Evolutionary conservation across 768 basidiomycete species (phyloP).

Genomic region (Leucocoprinus birnbaumii): DNA sequence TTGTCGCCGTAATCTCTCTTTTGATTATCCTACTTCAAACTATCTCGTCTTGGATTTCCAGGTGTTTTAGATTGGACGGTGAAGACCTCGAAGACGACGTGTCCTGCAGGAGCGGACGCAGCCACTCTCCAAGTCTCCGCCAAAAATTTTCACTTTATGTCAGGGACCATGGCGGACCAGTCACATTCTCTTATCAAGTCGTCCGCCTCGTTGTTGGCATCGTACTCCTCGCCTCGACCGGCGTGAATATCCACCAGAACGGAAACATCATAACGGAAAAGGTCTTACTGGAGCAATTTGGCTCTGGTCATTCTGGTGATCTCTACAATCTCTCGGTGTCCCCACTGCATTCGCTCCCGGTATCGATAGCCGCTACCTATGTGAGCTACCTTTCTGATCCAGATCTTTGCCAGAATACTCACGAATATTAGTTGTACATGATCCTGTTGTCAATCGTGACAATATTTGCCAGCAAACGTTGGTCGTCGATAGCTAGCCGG

Average conservation of each 20-base stretch:
- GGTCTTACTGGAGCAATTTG: slow-evolving; percentile 24
- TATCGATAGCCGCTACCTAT: slow-evolving; percentile 15
- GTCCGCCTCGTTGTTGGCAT: background rate
- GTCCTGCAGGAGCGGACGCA: background rate
- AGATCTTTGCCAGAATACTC: slow-evolving; percentile 25
- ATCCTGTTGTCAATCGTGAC: slow-evolving; percentile 36
- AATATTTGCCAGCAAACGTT: slow-evolving; percentile 33
- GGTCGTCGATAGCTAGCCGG: slow-evolving; percentile 32
- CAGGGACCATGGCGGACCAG: slow-evolving; percentile 38
- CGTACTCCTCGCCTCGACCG: background rate
- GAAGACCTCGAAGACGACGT: background rate
- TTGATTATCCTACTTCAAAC: too few species aligned
- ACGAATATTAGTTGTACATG: background rate
- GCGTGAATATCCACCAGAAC: background rate
- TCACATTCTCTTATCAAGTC: slow-evolving; percentile 30
- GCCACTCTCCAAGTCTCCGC: slow-evolving; percentile 23
- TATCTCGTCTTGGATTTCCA: slow-evolving; percentile 14
- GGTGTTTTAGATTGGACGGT: background rate
- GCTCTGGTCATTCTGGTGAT: slow-evolving; percentile 14
- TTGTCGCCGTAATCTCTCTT: too few species aligned
- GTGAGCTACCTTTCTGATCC: slow-evolving; percentile 12
- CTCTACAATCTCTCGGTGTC: too few species aligned
- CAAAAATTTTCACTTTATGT: slow-evolving; percentile 37
- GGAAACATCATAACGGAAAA: slow-evolving; percentile 11
- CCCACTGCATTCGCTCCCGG: slow-evolving; percentile 25